Evolutionary conservation across 768 basidiomycete species (phyloP).

Genomic region (Daedaleopsis sinensis): DNA sequence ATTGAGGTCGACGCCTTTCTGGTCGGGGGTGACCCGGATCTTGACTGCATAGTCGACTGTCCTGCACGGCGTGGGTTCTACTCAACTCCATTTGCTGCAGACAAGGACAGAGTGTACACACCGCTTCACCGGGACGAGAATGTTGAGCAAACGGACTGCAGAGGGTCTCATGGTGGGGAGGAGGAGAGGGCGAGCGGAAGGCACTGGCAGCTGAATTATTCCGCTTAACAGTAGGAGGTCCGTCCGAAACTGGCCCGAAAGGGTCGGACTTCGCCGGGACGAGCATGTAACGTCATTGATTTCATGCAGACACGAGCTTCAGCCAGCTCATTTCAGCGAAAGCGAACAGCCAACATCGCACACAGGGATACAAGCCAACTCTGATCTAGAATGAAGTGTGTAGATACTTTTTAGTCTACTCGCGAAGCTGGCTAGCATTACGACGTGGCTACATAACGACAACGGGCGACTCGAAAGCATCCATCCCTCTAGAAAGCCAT

Average conservation of each 20-base stretch:
- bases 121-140: conserved; percentile 95
- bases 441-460: conserved; percentile 21
- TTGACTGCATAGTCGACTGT: conserved; percentile 98
- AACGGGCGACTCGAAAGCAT: conserved; percentile 12
- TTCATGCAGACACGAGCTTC: too few relatives aligned
- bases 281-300: too few relatives aligned
- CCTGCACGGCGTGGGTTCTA: conserved; percentile 41
- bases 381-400: conserved; percentile 13
- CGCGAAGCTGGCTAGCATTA: conserved; percentile 22
- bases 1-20: conserved; percentile 94
- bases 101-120: conserved; percentile 32
- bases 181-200: not conserved
- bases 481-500: conserved; percentile 58
- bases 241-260: too few relatives aligned
- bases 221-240: too few relatives aligned
- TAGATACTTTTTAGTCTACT: conserved; percentile 24
- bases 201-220: conserved; percentile 9
- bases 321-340: too few relatives aligned
- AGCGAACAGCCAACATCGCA: not conserved
- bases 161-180: conserved; percentile 71
- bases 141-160: conserved; percentile 71
- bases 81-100: not conserved
- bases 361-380: conserved; percentile 1
- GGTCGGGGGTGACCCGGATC: conserved; percentile 94
- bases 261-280: too few relatives aligned